These are phyloP conservation scores for Cicer yamashitae DNA, from an alignment of 306 rosid species.

Conservation along the genomic window DNA sequence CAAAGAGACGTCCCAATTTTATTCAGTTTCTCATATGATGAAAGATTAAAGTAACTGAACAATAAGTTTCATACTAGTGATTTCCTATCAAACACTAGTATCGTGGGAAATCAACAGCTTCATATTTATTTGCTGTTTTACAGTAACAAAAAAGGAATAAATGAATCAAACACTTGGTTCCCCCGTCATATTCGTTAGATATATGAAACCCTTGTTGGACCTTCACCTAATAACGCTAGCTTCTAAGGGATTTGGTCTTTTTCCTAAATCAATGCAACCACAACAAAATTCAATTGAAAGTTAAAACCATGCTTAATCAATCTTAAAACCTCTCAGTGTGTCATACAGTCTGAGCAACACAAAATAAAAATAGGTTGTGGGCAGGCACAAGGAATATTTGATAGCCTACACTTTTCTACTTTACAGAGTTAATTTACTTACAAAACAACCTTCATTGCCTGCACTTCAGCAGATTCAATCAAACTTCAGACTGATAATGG, in stretches of 20 bases:
- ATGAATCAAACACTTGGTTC: not conserved
- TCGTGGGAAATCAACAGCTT: not conserved
- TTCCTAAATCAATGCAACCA: not conserved
- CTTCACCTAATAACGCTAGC: not conserved
- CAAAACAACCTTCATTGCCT: conserved; percentile 19
- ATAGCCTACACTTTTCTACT: conserved; percentile 7
- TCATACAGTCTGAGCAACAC: not conserved
- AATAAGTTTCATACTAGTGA: conserved; percentile 16
- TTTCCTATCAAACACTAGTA: conserved; percentile 24
- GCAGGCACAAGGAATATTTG: not conserved
- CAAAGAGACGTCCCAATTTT: not conserved
- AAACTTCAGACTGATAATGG: conserved; percentile 2
- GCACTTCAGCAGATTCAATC: conserved; percentile 15
- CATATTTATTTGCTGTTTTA: conserved; percentile 2
- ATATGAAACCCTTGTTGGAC: not conserved
- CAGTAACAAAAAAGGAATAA: conserved; percentile 16
- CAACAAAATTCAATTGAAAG: not conserved
- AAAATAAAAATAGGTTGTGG: not conserved
- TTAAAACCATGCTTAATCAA: not conserved
- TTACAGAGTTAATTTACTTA: conserved; percentile 20
- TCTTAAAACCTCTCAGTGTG: not conserved
- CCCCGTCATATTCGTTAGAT: conserved; percentile 8
- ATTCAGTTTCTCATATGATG: conserved; percentile 1
- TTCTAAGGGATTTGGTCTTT: conserved; percentile 23
- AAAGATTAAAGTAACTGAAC: not conserved